A percentile compares a stretch with the other conserved stretches of the same genome.
phyloP scores from a whole-genome alignment of 2,329 filamentous ascomycete genomes.

The Trichoderma guizhouense region DNA sequence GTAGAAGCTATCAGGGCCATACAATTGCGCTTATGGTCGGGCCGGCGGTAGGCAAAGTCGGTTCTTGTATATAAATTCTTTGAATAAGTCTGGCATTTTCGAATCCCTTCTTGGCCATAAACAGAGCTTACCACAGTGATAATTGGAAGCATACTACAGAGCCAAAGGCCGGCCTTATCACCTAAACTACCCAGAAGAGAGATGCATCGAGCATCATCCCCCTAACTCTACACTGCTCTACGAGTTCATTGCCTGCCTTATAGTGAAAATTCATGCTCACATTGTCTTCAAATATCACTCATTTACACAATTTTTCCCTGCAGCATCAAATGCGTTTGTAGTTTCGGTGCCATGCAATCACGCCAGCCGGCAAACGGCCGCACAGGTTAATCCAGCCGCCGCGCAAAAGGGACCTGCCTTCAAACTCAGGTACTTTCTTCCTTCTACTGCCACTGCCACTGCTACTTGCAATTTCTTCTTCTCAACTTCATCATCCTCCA shows the following conservation, averaged over 20 bases:
- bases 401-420: background rate
- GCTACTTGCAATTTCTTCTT: background rate
- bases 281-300: background rate
- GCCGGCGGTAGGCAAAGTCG: too few relatives aligned
- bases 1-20: too few relatives aligned
- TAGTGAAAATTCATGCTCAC: background rate
- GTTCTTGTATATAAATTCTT: too few relatives aligned
- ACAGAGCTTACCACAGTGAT: too few relatives aligned
- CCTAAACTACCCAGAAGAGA: too few relatives aligned
- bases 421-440: background rate
- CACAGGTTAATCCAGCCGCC: background rate
- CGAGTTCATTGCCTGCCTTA: background rate
- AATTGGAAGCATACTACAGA: too few relatives aligned
- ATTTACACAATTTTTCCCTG: background rate
- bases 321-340: background rate
- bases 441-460: background rate
- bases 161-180: too few relatives aligned
- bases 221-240: background rate
- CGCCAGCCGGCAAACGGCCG: background rate
- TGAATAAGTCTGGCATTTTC: too few relatives aligned
- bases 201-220: background rate
- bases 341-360: background rate
- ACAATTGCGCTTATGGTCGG: too few relatives aligned
- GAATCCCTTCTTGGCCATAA: too few relatives aligned
- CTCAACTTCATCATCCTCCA: background rate